phyloP scores from a whole-genome alignment of 2,329 filamentous ascomycete genomes.

The Pyrenophora teres region DNA sequence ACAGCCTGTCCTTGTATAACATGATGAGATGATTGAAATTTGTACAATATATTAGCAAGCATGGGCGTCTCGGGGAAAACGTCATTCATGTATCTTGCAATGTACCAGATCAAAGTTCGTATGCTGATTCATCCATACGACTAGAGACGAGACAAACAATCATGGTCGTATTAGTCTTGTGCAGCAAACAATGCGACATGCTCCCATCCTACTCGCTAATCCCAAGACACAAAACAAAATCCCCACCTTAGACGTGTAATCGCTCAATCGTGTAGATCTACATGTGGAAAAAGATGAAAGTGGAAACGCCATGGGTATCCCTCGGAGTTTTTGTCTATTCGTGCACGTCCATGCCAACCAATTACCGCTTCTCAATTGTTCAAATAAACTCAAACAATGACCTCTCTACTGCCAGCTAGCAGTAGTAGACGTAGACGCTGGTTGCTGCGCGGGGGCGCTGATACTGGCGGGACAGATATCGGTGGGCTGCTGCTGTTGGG shows the following conservation, averaged over 20 bases:
- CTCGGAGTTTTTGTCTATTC: not conserved
- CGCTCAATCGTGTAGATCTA: not conserved
- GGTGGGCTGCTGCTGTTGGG: not conserved
- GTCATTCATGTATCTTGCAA: no score
- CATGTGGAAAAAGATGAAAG: not conserved
- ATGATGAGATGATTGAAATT: not conserved
- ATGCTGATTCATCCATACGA: no score
- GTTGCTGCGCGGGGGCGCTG: not conserved
- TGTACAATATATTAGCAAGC: no score
- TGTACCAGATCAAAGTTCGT: no score
- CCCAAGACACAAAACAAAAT: no score
- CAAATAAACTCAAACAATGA: not conserved
- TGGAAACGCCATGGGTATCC: slow-evolving; percentile 13
- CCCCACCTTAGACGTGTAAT: not conserved
- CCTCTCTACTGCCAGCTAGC: slow-evolving; percentile 26
- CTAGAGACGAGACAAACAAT: no score
- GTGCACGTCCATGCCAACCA: no score
- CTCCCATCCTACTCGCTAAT: no score
- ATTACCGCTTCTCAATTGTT: no score
- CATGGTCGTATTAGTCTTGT: no score
- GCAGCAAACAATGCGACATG: no score
- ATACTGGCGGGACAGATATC: not conserved
- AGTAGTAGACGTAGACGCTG: not conserved
- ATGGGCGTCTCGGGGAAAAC: no score
- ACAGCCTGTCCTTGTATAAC: not conserved